Evolutionary conservation across 2,329 filamentous ascomycete genomes (phyloP), one percentile per base, ranked within the genome.

Genomic region (Penicillium sp.): DNA sequence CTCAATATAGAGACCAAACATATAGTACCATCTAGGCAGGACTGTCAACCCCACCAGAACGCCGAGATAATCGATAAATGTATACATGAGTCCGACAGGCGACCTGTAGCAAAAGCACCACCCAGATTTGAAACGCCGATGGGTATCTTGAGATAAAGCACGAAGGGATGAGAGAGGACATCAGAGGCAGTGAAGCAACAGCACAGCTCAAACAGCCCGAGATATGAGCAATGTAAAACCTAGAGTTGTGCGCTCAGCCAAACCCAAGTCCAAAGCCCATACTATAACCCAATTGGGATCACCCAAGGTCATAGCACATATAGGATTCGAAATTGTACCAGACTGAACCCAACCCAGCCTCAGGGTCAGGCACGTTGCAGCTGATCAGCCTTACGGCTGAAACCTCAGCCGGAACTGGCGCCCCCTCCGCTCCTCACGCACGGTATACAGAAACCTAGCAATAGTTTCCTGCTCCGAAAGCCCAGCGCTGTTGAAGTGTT

Each of bases 401-500:
- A 73, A 73, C 44, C 68, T 57, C 50, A 71, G 44, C 23, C 70
- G 62, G 40, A 73, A 73, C 40, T 71, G 66, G 28, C 66, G 58
- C 24, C 68, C 69, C 38, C 64, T 62, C 22, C 69, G 61, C 44
- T 71, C 69, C 51, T 74, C 70, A n/a, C 69, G 68, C n/a, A 74
- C 71, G 35, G 73, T 73, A 53, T 74, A 75, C 44, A 73, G 50
- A 50, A 75, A 74, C 47, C 68, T 58, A n/a, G 72, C 72, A 49
- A 75, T 72, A 2, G 69, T 69, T 50, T 74, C 72, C 44, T 72
- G 71, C 56, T 75, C 72, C 34, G 67, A 69, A 8, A 75, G 58
- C 6, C 68, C 71, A 14, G 70, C 69, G 39, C 67, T 71, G 51
- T 74, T 74, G 44, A 75, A 75, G 50, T 75, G 72, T 52, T 72